These are phyloP conservation scores for Gyrodon lividus DNA, from an alignment of 768 basidiomycete genomes.

Conservation along the genomic window DNA sequence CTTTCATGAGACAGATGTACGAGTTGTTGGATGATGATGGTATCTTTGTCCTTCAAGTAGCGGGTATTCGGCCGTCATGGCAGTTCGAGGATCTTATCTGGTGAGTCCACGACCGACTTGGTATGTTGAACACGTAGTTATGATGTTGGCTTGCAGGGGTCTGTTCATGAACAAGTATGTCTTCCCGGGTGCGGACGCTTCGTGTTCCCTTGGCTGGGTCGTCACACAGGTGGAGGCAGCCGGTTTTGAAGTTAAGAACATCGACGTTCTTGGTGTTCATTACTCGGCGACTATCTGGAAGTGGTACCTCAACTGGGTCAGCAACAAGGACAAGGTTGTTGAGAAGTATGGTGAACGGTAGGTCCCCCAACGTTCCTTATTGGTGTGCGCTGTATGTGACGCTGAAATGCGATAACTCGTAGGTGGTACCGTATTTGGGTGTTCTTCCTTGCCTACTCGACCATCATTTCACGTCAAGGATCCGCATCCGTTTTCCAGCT, in stretches of 20 bases:
- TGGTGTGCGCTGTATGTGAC: no score
- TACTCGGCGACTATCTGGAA: slow-evolving; percentile 87
- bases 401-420: neutral
- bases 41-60: slow-evolving; percentile 94
- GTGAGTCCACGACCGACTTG: slow-evolving; percentile 36
- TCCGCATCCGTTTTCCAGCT: slow-evolving; percentile 93
- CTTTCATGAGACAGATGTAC: slow-evolving; percentile 91
- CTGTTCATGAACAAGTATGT: slow-evolving; percentile 98
- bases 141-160: slow-evolving; percentile 51
- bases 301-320: slow-evolving; percentile 98
- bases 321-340: slow-evolving; percentile 86
- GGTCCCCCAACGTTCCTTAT: slow-evolving; percentile 6
- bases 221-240: slow-evolving; percentile 82
- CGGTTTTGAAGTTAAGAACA: slow-evolving; percentile 95
- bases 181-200: slow-evolving; percentile 98
- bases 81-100: slow-evolving; percentile 98
- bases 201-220: slow-evolving; percentile 94
- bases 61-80: slow-evolving; percentile 93
- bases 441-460: slow-evolving; percentile 93
- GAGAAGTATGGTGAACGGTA: slow-evolving; percentile 84
- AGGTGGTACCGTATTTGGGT: slow-evolving; percentile 94
- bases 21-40: slow-evolving; percentile 94
- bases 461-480: slow-evolving; percentile 87
- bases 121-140: neutral
- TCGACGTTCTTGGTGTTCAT: slow-evolving; percentile 97